These are phyloP conservation scores for Peniophora sp. DNA, from an alignment of 1,284 basidiomycete species.

Conservation along the genomic window DNA sequence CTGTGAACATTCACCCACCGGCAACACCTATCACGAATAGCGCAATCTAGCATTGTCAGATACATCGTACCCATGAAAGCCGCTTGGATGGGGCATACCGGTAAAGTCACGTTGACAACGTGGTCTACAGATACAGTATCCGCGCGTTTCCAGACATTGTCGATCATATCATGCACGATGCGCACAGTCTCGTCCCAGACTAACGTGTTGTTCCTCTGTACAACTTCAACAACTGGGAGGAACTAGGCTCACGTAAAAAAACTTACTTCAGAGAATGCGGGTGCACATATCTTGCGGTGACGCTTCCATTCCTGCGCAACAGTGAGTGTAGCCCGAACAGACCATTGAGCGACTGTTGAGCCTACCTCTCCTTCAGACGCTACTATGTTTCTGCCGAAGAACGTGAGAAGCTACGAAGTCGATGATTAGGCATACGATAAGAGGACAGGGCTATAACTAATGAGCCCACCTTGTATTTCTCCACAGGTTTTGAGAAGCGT, in stretches of 20 bases:
- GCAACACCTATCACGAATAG: conserved; percentile 50
- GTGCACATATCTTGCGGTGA: conserved; percentile 40
- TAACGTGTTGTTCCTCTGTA: conserved; percentile 37
- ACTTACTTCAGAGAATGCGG: conserved; percentile 34
- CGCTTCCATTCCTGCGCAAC: conserved; percentile 50
- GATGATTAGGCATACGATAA: no score
- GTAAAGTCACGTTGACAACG: conserved; percentile 34
- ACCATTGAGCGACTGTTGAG: no score
- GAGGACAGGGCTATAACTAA: no score
- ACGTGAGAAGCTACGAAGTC: conserved; percentile 11
- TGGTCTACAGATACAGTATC: conserved; percentile 23
- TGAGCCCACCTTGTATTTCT: conserved; percentile 18
- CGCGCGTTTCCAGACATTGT: conserved; percentile 25
- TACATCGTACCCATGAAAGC: background rate
- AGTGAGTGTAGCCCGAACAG: no score
- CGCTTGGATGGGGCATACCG: conserved; percentile 25
- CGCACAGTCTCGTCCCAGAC: conserved; percentile 49
- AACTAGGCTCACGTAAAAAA: background rate
- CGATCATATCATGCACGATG: conserved; percentile 27
- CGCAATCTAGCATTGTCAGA: conserved; percentile 32
- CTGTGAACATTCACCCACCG: conserved; percentile 23
- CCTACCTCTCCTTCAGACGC: conserved; percentile 39
- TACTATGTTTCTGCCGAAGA: conserved; percentile 48
- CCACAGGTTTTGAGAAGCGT: conserved; percentile 26
- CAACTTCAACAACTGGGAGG: background rate